Conservation (phyloP, 1,139 yeast genomes). For the Ogataea hybrid region DNA sequence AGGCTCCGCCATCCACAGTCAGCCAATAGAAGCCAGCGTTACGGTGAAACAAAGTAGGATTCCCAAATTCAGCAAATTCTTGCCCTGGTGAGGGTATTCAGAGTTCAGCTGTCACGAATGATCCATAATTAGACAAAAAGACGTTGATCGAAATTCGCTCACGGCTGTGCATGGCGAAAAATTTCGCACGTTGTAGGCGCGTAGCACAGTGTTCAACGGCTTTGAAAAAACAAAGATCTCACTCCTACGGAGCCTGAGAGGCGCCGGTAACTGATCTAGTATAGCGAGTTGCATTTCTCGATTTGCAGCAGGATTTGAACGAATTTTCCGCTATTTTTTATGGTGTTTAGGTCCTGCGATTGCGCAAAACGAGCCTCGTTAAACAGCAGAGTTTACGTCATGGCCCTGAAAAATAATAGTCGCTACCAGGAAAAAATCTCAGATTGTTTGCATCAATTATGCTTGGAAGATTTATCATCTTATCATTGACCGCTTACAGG, state of each 20-base stretch:
- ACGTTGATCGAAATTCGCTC: too few species aligned
- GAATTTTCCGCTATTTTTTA: too few species aligned
- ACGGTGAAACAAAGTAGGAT: background rate
- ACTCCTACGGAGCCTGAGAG: too few species aligned
- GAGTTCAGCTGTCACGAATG: too few species aligned
- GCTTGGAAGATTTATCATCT: background rate
- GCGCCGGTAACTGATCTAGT: too few species aligned
- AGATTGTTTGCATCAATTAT: background rate
- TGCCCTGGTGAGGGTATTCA: background rate
- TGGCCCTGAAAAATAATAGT: background rate
- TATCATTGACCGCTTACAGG: background rate
- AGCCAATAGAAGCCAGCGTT: background rate
- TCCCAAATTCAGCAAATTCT: background rate
- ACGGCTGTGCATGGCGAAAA: too few species aligned
- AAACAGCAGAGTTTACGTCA: background rate
- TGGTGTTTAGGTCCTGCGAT: too few species aligned
- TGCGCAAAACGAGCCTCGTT: background rate
- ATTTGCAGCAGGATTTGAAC: too few species aligned
- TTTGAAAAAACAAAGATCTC: too few species aligned
- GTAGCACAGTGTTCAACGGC: background rate
- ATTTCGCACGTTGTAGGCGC: slow-evolving; percentile 32
- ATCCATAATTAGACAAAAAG: too few species aligned
- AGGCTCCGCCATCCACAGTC: background rate
- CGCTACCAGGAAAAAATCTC: background rate
- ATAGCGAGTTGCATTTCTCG: too few species aligned